A percentile compares a stretch with the other conserved stretches of the same genome.
Evolutionary conservation across 305 asterid species (phyloP).

Genomic region (Ilex paraguariensis): DNA sequence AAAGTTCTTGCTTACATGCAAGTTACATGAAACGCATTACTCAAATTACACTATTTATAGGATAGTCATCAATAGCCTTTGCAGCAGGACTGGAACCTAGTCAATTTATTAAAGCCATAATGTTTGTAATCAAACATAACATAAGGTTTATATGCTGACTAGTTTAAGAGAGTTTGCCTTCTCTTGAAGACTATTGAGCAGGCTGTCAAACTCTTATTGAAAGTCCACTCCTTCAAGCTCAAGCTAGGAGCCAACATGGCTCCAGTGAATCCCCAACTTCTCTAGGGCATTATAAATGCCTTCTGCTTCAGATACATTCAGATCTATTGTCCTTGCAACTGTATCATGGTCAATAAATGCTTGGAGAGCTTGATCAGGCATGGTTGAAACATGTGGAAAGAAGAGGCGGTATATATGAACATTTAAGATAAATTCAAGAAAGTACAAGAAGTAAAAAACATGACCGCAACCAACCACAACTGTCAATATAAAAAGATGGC

Average conservation of each 20-base stretch:
- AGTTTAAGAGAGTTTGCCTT: conserved; percentile 86
- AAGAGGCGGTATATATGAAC: not conserved
- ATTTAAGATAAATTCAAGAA: too few relatives aligned
- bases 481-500: conserved; percentile 20
- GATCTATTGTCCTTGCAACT: conserved; percentile 86
- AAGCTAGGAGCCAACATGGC: conserved; percentile 68
- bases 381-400: conserved; percentile 69
- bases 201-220: conserved; percentile 96
- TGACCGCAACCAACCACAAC: not conserved
- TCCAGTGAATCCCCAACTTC: conserved; percentile 93
- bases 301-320: conserved; percentile 82
- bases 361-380: conserved; percentile 97
- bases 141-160: conserved; percentile 20
- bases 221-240: conserved; percentile 97
- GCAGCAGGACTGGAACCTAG: not conserved
- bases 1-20: too few relatives aligned
- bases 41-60: too few relatives aligned
- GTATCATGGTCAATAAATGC: conserved; percentile 91
- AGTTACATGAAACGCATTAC: too few relatives aligned
- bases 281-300: conserved; percentile 84
- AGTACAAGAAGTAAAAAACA: not conserved
- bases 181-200: conserved; percentile 93
- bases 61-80: not conserved
- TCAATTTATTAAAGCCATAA: conserved; percentile 26
- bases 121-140: conserved; percentile 8